These are phyloP conservation scores for Eucalyptus cloeziana DNA, from an alignment of 345 rosid genomes.

Conservation along the genomic window DNA sequence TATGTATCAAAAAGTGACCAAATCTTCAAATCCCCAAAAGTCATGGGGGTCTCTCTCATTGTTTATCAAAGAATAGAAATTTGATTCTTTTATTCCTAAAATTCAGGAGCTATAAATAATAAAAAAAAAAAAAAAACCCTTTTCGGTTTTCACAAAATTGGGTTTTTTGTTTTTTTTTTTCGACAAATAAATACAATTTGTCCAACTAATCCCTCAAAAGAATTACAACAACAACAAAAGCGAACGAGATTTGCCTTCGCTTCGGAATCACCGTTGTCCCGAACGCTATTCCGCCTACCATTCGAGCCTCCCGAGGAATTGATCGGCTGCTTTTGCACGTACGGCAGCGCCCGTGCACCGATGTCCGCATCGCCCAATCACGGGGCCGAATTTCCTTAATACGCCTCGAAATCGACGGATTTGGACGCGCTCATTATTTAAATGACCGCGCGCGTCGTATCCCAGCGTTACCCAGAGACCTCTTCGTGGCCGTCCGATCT, in stretches of 20 bases:
- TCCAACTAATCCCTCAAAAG: not conserved
- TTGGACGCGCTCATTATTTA: not conserved
- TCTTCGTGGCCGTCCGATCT: not conserved
- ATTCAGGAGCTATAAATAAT: not conserved
- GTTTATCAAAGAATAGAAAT: not conserved
- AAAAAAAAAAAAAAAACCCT: too few species aligned
- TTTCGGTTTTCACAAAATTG: not conserved
- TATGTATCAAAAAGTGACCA: not conserved
- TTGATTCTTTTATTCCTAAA: not conserved
- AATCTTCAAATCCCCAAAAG: not conserved
- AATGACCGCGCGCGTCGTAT: not conserved
- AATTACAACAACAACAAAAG: not conserved
- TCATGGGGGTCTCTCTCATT: not conserved
- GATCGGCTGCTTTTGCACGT: not conserved
- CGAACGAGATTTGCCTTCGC: not conserved
- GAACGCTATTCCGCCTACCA: not conserved
- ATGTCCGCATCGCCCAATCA: not conserved
- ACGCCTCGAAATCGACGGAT: not conserved
- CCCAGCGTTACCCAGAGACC: not conserved
- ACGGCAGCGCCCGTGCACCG: not conserved
- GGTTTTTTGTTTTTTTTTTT: not conserved
- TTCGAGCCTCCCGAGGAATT: not conserved
- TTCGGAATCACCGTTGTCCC: not conserved
- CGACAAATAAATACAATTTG: not conserved
- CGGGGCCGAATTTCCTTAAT: not conserved